Evolutionary conservation across 2,329 filamentous ascomycete genomes (phyloP), one percentile per base, ranked within the genome.

Genomic region (Orbilia quercus): DNA sequence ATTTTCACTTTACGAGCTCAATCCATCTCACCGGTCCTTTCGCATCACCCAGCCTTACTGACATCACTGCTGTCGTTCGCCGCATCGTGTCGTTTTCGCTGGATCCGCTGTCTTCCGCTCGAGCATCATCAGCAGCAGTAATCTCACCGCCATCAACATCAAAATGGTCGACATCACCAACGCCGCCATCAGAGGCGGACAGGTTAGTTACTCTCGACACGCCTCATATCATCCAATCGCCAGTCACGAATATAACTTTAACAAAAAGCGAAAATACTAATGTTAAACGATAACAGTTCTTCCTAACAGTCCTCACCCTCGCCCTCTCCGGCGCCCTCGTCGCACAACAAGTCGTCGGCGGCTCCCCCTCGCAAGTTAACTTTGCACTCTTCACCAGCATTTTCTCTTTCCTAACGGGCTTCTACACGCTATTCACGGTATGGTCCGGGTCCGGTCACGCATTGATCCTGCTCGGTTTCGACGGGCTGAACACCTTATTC

Each of bases 281-380:
- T 48, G 23, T 22, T 20, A 2, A 31, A 31, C 9, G 25, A 4
- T 40, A 7, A 14, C 23, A 77, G 73, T 69, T 77, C 54, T 58
- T 75, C 23, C 74, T 77, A 16, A 73, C 66, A 0, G 62, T 75
- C 42, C 53, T 78, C 42, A 70, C 74, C 16, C 75, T 78, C 53
- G 74, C 70, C n/a, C 76, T 78, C 45, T 54, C 76, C 16, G 75
- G 76, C 11, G 76, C 76, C n/a, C 63, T 78, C 9, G 69, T 77
- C 57, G 69, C 76, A 34, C 76, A 77, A 23, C 77, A 83, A 40
- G 80, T 83, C 2, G 81, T 81, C 67, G 77, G 81, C 58, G 85
- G 86, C 78, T 85, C 87, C 77, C 84, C 86, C 1, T 82, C 84
- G 20, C 83, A 87, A 57, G 82, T 90, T 81, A 85, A 85, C 79